Conservation (phyloP, 2,329 filamentous ascomycete genomes). For the Sarocladium strictum region DNA sequence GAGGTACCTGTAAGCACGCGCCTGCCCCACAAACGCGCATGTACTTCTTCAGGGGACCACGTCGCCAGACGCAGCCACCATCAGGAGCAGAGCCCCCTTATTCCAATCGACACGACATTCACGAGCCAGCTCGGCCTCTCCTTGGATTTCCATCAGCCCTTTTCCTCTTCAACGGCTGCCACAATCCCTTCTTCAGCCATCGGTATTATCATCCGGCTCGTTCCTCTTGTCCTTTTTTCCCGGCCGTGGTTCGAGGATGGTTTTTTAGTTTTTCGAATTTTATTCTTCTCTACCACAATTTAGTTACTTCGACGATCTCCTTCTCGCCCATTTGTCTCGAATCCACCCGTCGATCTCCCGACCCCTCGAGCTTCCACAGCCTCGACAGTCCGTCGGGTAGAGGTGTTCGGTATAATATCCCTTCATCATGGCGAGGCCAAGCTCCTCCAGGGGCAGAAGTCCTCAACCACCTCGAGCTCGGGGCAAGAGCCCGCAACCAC, state of each 20-base stretch:
- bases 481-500: slow-evolving; percentile 31
- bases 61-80: neutral
- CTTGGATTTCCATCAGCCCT: slow-evolving; percentile 13
- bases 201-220: slow-evolving; percentile 7
- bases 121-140: slow-evolving; percentile 14
- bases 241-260: slow-evolving; percentile 5
- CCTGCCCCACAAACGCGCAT: neutral
- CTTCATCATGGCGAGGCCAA: slow-evolving; percentile 24
- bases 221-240: slow-evolving; percentile 14
- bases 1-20: neutral
- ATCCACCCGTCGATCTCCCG: neutral
- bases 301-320: neutral
- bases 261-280: neutral
- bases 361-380: neutral
- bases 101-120: slow-evolving; percentile 8
- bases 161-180: slow-evolving; percentile 7
- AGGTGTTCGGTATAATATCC: neutral
- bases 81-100: neutral
- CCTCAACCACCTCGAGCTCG: slow-evolving; percentile 26
- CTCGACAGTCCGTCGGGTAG: neutral
- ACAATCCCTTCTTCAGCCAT: neutral
- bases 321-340: slow-evolving; percentile 2
- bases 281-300: neutral
- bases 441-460: slow-evolving; percentile 6
- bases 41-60: slow-evolving; percentile 1